phyloP scores from a whole-genome alignment of 495 filamentous ascomycete genomes.

The Elasticomyces elasticus region DNA sequence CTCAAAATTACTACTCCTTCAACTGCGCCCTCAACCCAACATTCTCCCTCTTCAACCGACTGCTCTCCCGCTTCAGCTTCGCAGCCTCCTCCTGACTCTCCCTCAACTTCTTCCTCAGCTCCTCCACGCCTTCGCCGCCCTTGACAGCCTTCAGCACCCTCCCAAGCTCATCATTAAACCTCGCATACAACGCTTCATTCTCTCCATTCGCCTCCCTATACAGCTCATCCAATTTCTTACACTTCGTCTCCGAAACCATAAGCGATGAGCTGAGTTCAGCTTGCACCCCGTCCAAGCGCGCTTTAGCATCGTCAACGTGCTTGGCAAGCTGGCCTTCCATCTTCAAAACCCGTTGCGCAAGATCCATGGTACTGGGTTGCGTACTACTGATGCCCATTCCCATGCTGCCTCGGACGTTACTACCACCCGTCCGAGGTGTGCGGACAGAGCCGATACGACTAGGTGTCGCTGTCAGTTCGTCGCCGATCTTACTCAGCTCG shows the following conservation, averaged over 20 bases:
- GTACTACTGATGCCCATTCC: conserved; percentile 41
- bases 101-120: conserved; percentile 55
- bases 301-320: conserved; percentile 50
- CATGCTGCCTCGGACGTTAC: conserved; percentile 25
- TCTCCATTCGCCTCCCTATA: conserved; percentile 84
- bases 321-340: conserved; percentile 36
- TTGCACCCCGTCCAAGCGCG: conserved; percentile 51
- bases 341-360: conserved; percentile 18
- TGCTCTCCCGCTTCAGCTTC: conserved; percentile 19
- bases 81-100: conserved; percentile 33
- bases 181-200: conserved; percentile 88
- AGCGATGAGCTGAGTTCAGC: conserved; percentile 60
- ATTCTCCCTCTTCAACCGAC: conserved; percentile 24
- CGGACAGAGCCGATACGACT: conserved; percentile 14
- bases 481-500: conserved; percentile 71
- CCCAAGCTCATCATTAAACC: conserved; percentile 80
- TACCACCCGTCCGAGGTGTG: conserved; percentile 6
- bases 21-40: conserved; percentile 26
- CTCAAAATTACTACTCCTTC: not conserved
- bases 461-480: conserved; percentile 63
- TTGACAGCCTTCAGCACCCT: conserved; percentile 71
- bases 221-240: conserved; percentile 74
- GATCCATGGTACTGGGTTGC: conserved; percentile 41
- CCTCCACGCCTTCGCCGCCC: conserved; percentile 61
- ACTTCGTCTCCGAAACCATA: conserved; percentile 62